These are phyloP conservation scores for Lasiosphaeria hispida DNA, from an alignment of 495 filamentous ascomycete species.

Conservation along the genomic window DNA sequence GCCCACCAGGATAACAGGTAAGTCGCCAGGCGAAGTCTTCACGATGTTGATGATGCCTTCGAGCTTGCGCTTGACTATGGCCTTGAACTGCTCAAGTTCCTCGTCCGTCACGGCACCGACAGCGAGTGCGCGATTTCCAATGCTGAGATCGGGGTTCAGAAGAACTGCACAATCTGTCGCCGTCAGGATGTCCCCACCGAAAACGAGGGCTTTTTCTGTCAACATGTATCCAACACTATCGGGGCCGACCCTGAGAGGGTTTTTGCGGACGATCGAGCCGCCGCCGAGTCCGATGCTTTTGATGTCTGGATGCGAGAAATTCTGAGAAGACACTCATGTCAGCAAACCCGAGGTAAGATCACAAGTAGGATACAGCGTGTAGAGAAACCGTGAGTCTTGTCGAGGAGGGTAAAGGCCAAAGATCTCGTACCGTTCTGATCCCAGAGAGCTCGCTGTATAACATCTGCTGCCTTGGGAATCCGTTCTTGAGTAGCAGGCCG, in stretches of 20 bases:
- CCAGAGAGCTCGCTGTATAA: slow-evolving; percentile 44
- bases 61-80: slow-evolving; percentile 30
- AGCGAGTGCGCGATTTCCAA: slow-evolving; percentile 25
- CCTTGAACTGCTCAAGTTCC: slow-evolving; percentile 20
- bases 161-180: slow-evolving; percentile 51
- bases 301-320: slow-evolving; percentile 49
- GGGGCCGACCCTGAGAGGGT: slow-evolving; percentile 47
- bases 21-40: slow-evolving; percentile 46
- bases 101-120: slow-evolving; percentile 18
- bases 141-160: slow-evolving; percentile 24
- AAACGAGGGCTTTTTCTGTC: slow-evolving; percentile 46
- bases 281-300: slow-evolving; percentile 54
- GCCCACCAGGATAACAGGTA: slow-evolving; percentile 47
- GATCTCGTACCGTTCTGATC: slow-evolving; percentile 34
- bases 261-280: slow-evolving; percentile 47
- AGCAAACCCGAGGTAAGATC: neutral
- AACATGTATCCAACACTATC: slow-evolving; percentile 57
- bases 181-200: slow-evolving; percentile 48
- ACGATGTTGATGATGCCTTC: slow-evolving; percentile 49
- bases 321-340: slow-evolving; percentile 26
- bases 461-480: slow-evolving; percentile 45
- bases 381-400: too few species aligned
- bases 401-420: neutral
- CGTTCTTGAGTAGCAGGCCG: slow-evolving; percentile 40
- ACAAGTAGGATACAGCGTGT: too few species aligned